A percentile compares a stretch with the other conserved stretches of the same genome.
Evolutionary conservation across 257 asterid species (phyloP).

Genomic region (Capsicum baccatum): DNA sequence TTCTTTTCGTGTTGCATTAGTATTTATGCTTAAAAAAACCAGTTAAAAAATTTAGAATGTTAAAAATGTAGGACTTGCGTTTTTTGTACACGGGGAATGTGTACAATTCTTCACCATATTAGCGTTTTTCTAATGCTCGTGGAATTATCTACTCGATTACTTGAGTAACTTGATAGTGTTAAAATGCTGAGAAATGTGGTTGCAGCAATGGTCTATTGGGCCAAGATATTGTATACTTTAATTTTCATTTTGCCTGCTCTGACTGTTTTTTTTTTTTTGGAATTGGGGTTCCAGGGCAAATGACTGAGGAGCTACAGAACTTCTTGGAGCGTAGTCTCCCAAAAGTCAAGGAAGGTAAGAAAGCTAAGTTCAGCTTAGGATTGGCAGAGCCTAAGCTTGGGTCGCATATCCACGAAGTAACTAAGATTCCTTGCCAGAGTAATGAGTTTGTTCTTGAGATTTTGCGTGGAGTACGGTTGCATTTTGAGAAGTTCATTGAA

Average conservation of each 20-base stretch:
- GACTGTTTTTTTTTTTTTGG: conserved; percentile 9
- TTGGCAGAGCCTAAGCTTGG: conserved; percentile 91
- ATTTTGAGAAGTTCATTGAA: conserved; percentile 64
- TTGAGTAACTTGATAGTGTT: background rate
- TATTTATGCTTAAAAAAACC: background rate
- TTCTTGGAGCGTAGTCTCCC: conserved; percentile 82
- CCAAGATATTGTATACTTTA: background rate
- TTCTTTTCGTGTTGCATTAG: background rate
- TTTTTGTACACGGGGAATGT: background rate
- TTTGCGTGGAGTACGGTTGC: conserved; percentile 82
- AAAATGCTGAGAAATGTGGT: background rate
- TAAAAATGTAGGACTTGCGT: background rate
- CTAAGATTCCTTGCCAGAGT: conserved; percentile 88
- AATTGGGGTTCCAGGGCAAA: conserved; percentile 60
- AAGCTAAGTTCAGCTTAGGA: conserved; percentile 80
- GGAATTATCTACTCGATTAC: background rate
- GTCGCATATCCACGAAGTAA: conserved; percentile 75
- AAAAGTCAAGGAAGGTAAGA: conserved; percentile 83
- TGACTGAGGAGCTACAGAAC: conserved; percentile 86
- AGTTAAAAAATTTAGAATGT: background rate
- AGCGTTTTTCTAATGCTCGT: background rate
- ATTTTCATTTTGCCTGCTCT: background rate
- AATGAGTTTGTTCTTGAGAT: conserved; percentile 87
- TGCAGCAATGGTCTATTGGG: background rate
- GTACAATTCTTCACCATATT: background rate